Base-by-base conservation (phyloP, 768 basidiomycete species). In the Kwoniella sp. region DNA sequence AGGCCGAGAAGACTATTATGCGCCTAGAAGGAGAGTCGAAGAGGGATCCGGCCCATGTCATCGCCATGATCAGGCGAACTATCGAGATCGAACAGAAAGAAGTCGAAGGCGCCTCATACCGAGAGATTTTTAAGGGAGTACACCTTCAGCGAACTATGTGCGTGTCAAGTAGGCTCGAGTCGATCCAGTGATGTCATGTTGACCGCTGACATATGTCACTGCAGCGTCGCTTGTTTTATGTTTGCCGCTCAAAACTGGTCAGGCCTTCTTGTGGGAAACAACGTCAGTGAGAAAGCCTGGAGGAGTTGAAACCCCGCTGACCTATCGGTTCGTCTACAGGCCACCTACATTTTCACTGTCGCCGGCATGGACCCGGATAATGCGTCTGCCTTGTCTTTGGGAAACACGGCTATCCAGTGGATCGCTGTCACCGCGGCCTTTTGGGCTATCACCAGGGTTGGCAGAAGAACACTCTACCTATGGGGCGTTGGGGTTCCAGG, bases 1-100 rank as follows among this genome's bases (percentile, higher is more conserved):
- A 72, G 9, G 68, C 67, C 10, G 29, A 55, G 25, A 10, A 56
- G 13, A 10, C 58, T 25, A 10, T 66, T 47, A 13, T 3, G n/a
- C 48, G 62, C 9, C 64, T 67, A 2, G 19, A 24, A 76, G 69
- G 55, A 68, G 19, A 71, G 76, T 60, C 76, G 77, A 24, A 74
- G 72, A 54, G 73, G 69, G 33, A 33, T 13, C 56, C 77, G 7
- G 24, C 15, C 37, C 55, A 33, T 25, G 29, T 27, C 12, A 10
- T 26, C 33, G 26, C 12, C 3, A 33, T 37, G 53, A 21, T 57
- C 24, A 33, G 13, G 33, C 58, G 58, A 27, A 59, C 58, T 25
- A 59, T 48, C 22, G 36, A 49, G 30, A 37, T 24, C 47, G 58
- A 59, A 27, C 15, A 21, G 10, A 22, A 26, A 17, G 29, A 27